A percentile compares a stretch with the other conserved stretches of the same genome.
Evolutionary conservation across 495 filamentous ascomycete species (phyloP).

Genomic region (Penicillium subrubescens): DNA sequence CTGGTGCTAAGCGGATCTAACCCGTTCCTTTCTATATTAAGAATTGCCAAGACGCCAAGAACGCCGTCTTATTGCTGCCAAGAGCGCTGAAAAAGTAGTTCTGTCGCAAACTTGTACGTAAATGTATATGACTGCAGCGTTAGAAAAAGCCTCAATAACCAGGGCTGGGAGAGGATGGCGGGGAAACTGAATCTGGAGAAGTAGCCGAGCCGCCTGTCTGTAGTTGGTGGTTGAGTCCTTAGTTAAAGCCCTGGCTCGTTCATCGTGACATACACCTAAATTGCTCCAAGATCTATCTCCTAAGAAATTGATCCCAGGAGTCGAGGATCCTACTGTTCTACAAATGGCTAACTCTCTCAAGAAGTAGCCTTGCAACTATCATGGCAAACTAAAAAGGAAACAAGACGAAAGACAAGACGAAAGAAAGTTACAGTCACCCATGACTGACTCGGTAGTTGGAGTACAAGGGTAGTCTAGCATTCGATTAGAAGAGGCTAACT

Average conservation of each 20-base stretch:
- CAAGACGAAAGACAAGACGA: neutral
- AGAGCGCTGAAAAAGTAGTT: neutral
- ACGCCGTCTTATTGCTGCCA: neutral
- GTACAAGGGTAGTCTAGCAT: too few species aligned
- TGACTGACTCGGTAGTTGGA: neutral
- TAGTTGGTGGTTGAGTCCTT: neutral
- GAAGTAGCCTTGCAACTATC: too few species aligned
- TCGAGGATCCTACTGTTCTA: neutral
- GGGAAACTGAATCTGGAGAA: neutral
- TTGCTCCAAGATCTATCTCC: neutral
- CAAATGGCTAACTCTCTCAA: too few species aligned
- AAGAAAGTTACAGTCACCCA: neutral
- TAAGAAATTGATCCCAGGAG: neutral
- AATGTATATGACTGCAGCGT: neutral
- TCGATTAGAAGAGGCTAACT: neutral
- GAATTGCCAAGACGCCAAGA: neutral
- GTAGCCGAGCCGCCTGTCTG: neutral
- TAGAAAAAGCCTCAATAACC: neutral
- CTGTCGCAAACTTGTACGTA: neutral
- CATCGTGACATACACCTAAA: neutral
- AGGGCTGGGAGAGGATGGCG: neutral
- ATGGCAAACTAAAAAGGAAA: too few species aligned
- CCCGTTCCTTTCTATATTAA: neutral
- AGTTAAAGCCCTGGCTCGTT: neutral
- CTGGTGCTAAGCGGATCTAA: neutral